phyloP scores from a whole-genome alignment of 129 eudicot species.

The Ambrosia trifida region DNA sequence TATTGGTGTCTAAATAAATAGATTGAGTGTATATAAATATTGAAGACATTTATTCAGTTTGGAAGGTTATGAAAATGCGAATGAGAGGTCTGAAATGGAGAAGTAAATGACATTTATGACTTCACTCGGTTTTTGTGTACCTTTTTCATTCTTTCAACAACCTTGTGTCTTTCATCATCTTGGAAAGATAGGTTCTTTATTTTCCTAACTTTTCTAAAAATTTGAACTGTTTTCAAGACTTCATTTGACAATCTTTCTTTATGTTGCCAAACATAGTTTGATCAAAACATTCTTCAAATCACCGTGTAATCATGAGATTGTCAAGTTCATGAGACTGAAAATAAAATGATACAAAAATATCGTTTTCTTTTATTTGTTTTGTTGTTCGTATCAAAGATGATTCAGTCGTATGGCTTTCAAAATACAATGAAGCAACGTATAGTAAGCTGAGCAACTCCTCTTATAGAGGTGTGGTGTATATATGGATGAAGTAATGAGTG shows the following conservation, averaged over 20 bases:
- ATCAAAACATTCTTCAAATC: neutral
- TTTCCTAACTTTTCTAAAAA: slow-evolving; percentile 20
- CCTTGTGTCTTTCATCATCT: slow-evolving; percentile 19
- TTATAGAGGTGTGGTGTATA: no score
- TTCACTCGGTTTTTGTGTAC: slow-evolving; percentile 25
- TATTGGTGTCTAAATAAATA: no score
- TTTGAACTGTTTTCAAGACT: slow-evolving; percentile 11
- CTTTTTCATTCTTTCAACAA: neutral
- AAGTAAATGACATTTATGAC: slow-evolving; percentile 36
- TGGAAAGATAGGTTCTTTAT: slow-evolving; percentile 25
- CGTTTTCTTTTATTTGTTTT: no score
- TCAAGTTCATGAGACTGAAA: no score
- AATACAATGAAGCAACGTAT: no score
- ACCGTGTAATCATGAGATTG: no score
- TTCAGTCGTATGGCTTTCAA: no score
- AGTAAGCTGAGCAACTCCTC: no score
- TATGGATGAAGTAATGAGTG: no score
- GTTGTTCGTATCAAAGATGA: no score
- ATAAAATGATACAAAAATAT: no score
- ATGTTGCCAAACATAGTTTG: slow-evolving; percentile 13
- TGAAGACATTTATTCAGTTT: slow-evolving; percentile 21
- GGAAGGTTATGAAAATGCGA: slow-evolving; percentile 29
- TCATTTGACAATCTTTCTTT: neutral
- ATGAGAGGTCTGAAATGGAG: slow-evolving; percentile 27
- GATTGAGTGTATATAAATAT: neutral